Base-by-base conservation (phyloP, 1,284 basidiomycete species). In the Cutaneotrichosporon arboriforme region DNA sequence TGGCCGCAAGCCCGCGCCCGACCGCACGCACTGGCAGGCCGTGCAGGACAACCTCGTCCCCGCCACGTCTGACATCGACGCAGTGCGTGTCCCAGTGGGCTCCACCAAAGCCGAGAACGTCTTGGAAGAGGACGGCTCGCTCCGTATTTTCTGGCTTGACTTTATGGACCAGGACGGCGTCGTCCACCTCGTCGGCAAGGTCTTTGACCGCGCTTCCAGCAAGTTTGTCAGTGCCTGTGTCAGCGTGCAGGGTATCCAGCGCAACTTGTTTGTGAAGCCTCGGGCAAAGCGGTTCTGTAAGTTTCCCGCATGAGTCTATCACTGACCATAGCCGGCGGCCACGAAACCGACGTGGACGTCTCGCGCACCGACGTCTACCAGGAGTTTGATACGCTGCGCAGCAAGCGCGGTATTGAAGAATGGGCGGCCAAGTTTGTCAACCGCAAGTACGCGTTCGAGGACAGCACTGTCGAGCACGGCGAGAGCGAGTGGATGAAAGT, bases 101-200 rank as follows among this genome's bases (percentile, higher is more conserved):
- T 73, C 80, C 0, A 67, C 72, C 3, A 71, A 80, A 8, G 73
- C 75, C 37, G 80, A 68, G 57, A 70, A 68, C 58, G 67, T 69
- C 22, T 55, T 56, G 23, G 88, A 93, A 67, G 74, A 81, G 4
- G 88, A 96, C 61, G 90, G 88, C 1, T 68, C 62, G 21, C 76
- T 96, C n/a, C 82, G 81, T 23, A 91, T 97, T 76, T 97, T 86
- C 77, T 97, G 92, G 92, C 78, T 94, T 22, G 92, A 97, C 67
- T 89, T 89, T 66, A 81, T 90, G 17, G 92, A 97, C 68, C 81
- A 84, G 45, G 83, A 87, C 15, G 83, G 82, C 54, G 76, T 90
- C 8, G 65, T 80, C 0, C 86, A 90, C 69, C 86, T 97, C 57
- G 82, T 90, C 34, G 92, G 92, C 15, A 97, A 96, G 74, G 81